Evolutionary conservation across 2,329 filamentous ascomycete species (phyloP), one percentile per base, ranked within the genome.

Genomic region (Exophiala lecanii-corni): DNA sequence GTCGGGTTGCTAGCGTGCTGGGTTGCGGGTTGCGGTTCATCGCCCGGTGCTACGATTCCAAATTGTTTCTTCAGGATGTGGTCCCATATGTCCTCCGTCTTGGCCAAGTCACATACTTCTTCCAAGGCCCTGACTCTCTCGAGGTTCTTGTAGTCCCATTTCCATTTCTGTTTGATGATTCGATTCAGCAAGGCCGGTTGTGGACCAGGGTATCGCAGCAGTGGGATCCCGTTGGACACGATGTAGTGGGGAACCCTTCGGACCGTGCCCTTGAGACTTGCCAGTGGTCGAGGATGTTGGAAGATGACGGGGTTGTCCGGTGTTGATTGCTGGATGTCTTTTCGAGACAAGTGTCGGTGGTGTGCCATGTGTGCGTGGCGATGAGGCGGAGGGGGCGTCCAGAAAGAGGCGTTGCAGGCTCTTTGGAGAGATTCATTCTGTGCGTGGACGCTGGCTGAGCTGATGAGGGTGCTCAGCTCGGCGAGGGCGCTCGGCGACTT

Each of bases 131-230:
- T 52, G 10, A 62, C 61, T 23, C 57, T 58, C 30, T 59, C 53
- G 25, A 66, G 60, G 19, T 57, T 53, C 7, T 59, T 59, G 56
- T 60, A 60, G 15, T 66, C 61, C 15, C 54, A 60, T 7, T 55
- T 55, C 13, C 66, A 55, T 37, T 66, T 67, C 20, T 50, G 55
- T 34, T 59, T 58, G 40, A 70, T 55, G 2, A 66, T 55, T 3
- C 60, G 53, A 35, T 63, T 67, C 17, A 71, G 46, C 39, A 59
- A 61, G 45, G 56, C 59, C 6, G 68, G 66, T 39, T 69, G 64
- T 2, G 67, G 68, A 36, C 70, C 70, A 38, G 68, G 67, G 38
- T 69, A 67, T 36, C 66, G 63, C 35, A 71, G 52, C 32, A 69
- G 63, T 2, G 68, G 67, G 9, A 70, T 43, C 10, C 50, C 52